Conservation (phyloP, 2,329 filamentous ascomycete genomes). For the Scedosporium aurantiacum region DNA sequence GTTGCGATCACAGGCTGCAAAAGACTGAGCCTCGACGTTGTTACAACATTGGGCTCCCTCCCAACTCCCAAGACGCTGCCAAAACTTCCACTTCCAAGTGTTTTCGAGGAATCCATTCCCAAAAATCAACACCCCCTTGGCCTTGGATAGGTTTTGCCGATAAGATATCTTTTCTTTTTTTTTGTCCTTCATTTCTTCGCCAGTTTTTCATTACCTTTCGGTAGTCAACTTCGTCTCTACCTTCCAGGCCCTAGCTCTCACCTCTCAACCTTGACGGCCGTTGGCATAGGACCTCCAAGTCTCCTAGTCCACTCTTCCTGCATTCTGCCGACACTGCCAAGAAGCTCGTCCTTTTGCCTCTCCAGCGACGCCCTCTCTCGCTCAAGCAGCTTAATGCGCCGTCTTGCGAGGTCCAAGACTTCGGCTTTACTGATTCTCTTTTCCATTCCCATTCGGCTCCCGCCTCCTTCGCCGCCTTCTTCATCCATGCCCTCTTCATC, state of each 20-base stretch:
- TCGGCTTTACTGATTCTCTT: constrained; percentile 30
- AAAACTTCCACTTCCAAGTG: too few relatives aligned
- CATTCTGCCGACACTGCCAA: constrained; percentile 5
- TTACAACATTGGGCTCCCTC: too few relatives aligned
- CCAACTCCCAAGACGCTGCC: too few relatives aligned
- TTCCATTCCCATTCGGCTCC: constrained; percentile 12
- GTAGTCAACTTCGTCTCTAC: too few relatives aligned
- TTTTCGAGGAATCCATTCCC: neutral
- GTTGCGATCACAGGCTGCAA: too few relatives aligned
- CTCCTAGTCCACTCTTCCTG: constrained; percentile 5
- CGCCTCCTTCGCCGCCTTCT: constrained; percentile 14
- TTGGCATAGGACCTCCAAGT: constrained; percentile 1
- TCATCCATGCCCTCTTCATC: constrained; percentile 17
- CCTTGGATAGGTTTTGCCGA: neutral
- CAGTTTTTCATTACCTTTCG: neutral
- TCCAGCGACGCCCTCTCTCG: constrained; percentile 24
- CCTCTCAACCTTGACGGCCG: constrained; percentile 3
- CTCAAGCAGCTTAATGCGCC: constrained; percentile 28
- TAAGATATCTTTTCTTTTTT: neutral
- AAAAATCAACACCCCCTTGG: neutral
- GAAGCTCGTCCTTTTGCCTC: constrained; percentile 23
- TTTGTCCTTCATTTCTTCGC: neutral
- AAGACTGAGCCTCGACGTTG: too few relatives aligned
- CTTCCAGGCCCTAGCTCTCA: neutral
- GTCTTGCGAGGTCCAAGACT: constrained; percentile 32